Evolutionary conservation across 352 stramenopile genomes (phyloP).

Genomic region (Pythium vanterpoolii): DNA sequence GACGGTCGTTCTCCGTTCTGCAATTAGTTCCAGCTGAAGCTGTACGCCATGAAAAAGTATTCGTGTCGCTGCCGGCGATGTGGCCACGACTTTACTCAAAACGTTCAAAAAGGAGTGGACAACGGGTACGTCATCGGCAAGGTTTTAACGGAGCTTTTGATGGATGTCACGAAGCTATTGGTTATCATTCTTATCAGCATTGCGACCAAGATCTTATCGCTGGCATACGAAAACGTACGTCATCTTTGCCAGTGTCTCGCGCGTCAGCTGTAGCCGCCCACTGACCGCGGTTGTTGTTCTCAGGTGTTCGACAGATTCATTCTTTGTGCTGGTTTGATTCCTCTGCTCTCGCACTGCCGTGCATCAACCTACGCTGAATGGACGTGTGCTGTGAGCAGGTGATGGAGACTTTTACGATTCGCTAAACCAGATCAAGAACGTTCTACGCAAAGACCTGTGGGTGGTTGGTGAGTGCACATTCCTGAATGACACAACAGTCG

Average conservation of each 20-base stretch:
- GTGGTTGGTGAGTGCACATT: conserved; percentile 57
- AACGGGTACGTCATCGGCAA: conserved; percentile 54
- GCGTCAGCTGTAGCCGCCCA: not conserved
- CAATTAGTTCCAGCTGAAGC: conserved; percentile 78
- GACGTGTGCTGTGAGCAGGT: conserved; percentile 27
- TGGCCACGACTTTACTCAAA: conserved; percentile 61
- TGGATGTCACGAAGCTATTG: not conserved
- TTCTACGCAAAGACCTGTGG: conserved; percentile 83
- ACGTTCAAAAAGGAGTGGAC: conserved; percentile 85
- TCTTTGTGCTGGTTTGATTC: conserved; percentile 63
- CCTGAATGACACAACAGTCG: too few species aligned
- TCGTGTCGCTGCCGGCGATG: conserved; percentile 63
- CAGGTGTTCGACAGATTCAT: conserved; percentile 83
- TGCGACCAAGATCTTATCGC: conserved; percentile 81
- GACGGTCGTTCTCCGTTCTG: not conserved
- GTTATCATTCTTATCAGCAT: conserved; percentile 38
- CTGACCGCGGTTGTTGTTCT: not conserved
- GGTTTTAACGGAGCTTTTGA: not conserved
- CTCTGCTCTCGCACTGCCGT: not conserved
- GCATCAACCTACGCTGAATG: not conserved
- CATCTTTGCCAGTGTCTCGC: conserved; percentile 1
- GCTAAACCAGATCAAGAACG: conserved; percentile 75
- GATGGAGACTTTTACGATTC: conserved; percentile 88
- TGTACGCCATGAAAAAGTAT: conserved; percentile 86
- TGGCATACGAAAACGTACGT: conserved; percentile 80